Evolutionary conservation across 2,329 filamentous ascomycete genomes (phyloP), one percentile per base, ranked within the genome.

Genomic region (Stemphylium vesicarium): DNA sequence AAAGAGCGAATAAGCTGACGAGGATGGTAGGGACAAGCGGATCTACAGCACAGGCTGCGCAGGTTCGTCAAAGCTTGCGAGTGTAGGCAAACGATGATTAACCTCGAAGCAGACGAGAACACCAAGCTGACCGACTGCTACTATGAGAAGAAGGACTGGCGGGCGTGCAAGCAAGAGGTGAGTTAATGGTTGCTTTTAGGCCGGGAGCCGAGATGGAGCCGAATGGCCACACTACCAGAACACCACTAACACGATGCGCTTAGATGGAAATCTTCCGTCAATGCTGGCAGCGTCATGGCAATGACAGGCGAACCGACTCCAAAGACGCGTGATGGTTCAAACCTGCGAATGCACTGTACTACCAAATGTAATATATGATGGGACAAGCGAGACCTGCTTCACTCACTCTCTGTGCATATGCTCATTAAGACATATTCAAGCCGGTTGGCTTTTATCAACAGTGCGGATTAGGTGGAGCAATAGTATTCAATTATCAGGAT

Each of bases 1-100:
- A 20, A 37, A 32, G 15, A 45, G 46, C 53, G 53, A 57, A 67
- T 66, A 5, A 65, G 54, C 57, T 64, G 57, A 52, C 42, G 24
- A 46, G 29, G 4, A 36, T 31, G 18, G 65, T 73, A 98, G 94
- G 94, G 93, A 98, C 81, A 94, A 96, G 84, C 85, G 95, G 73
- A 98, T 98, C 77, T 96, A 92, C 81, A 96, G 92, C 81, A 98
- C 94, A 2, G 95, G 94, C 54, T 98, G 94, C 72, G 86, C 92
- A 77, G 88, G 94, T 96, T 79, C 12, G 59, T 57, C n/a, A 4
- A 15, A 8, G 1, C 31, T n/a, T 12, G 18, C n/a, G 13, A 32
- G 10, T 5, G 32, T 8, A 11, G 11, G 2, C 3, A 10, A 15
- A 15, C 3, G 10, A 18, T 12, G 44, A 57, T 47, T 57, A 22